phyloP scores from a whole-genome alignment of 164 flowering plant genomes.

The Piper longum region DNA sequence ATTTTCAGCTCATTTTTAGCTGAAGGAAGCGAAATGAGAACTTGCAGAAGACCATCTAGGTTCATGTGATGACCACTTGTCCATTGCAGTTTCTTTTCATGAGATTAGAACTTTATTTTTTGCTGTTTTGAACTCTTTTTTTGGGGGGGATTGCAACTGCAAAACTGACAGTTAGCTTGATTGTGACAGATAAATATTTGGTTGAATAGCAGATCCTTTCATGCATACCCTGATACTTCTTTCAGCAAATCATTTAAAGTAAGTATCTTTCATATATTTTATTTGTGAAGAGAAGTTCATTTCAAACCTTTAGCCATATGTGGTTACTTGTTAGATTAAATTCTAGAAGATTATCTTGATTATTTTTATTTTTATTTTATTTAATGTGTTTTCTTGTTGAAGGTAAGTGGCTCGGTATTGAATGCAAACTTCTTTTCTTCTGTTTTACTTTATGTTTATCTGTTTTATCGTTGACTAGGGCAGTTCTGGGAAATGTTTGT shows the following conservation, averaged over 20 bases:
- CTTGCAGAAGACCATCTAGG: not conserved
- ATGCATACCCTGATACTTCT: slow-evolving; percentile 60
- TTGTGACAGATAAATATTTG: slow-evolving; percentile 64
- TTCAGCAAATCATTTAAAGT: slow-evolving; percentile 66
- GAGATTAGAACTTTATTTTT: too few species aligned
- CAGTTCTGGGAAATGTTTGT: too few species aligned
- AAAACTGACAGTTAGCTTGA: not conserved
- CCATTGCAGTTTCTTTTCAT: not conserved
- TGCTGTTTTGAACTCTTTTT: not conserved
- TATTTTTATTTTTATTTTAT: not conserved
- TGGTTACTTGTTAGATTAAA: not conserved
- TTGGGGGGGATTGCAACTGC: not conserved
- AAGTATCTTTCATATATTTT: slow-evolving; percentile 19
- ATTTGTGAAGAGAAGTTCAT: not conserved
- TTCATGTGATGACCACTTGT: not conserved
- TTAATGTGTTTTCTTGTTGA: not conserved
- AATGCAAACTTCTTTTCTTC: not conserved
- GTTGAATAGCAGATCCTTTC: slow-evolving; percentile 68
- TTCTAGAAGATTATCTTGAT: not conserved
- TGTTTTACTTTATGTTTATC: too few species aligned
- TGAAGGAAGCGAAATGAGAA: not conserved
- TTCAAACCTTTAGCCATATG: not conserved
- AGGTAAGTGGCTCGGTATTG: not conserved
- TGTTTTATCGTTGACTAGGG: too few species aligned
- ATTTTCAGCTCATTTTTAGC: too few species aligned